Conservation (phyloP, 148 eudicot genomes). For the Nyssa sinensis region DNA sequence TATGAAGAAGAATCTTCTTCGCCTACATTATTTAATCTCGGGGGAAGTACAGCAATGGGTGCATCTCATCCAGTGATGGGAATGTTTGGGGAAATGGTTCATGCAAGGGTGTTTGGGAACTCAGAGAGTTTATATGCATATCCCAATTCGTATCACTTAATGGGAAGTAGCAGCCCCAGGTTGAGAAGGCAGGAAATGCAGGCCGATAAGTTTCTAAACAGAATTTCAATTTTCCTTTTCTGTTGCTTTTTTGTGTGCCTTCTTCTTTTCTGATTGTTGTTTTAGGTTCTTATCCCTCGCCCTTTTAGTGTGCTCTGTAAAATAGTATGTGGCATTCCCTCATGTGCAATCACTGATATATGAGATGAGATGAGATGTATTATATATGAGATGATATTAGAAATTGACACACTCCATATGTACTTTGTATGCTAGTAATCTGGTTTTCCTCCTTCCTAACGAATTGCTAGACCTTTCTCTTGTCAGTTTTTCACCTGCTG, state of each 20-base stretch:
- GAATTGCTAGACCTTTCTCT: too few relatives aligned
- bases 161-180: slow-evolving; percentile 38
- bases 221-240: slow-evolving; percentile 57
- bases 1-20: slow-evolving; percentile 29
- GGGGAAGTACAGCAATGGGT: slow-evolving; percentile 22
- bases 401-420: too few relatives aligned
- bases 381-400: too few relatives aligned
- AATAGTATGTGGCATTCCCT: not conserved
- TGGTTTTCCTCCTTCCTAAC: too few relatives aligned
- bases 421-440: too few relatives aligned
- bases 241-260: slow-evolving; percentile 74
- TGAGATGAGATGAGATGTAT: too few relatives aligned
- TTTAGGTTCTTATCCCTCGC: not conserved
- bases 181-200: slow-evolving; percentile 63
- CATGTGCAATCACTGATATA: too few relatives aligned
- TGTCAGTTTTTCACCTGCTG: too few relatives aligned
- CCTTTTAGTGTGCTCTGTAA: not conserved
- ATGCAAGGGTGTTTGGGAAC: slow-evolving; percentile 64
- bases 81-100: slow-evolving; percentile 76
- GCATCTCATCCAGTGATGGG: slow-evolving; percentile 42
- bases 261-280: slow-evolving; percentile 43
- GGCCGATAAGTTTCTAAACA: slow-evolving; percentile 58
- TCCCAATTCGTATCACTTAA: slow-evolving; percentile 44
- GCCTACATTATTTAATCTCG: slow-evolving; percentile 23
- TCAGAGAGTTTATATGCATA: slow-evolving; percentile 42